Conservation (phyloP, 495 filamentous ascomycete species). For the Stereocaulon alpinum region DNA sequence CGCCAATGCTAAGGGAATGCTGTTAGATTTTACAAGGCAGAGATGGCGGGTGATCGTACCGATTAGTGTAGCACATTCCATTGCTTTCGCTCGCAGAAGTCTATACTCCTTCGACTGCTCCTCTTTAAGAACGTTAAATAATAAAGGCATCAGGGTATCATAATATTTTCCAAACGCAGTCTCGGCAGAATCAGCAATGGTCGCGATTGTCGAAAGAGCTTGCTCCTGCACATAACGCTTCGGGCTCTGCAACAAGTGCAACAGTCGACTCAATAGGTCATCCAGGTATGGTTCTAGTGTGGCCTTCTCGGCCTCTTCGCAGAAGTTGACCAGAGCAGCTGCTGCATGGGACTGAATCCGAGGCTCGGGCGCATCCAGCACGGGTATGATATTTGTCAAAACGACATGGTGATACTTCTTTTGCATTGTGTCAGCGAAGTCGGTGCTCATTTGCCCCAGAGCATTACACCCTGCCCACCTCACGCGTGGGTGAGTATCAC, state of each 20-base stretch:
- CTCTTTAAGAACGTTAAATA: constrained; percentile 78
- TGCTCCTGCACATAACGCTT: constrained; percentile 98
- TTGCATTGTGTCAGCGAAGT: constrained; percentile 98
- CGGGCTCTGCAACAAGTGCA: constrained; percentile 72
- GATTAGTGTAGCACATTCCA: constrained; percentile 98
- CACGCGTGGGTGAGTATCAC: constrained; percentile 85
- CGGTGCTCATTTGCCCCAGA: constrained; percentile 99
- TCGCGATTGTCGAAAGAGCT: constrained; percentile 94
- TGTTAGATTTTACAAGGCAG: not conserved
- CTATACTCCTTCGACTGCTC: constrained; percentile 89
- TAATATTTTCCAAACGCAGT: constrained; percentile 95
- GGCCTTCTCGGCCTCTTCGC: constrained; percentile 91
- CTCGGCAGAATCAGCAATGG: constrained; percentile 96
- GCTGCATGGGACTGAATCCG: constrained; percentile 96
- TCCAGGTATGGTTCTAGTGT: constrained; percentile 92
- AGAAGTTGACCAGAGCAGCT: constrained; percentile 96
- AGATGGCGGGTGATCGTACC: constrained; percentile 9
- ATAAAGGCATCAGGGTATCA: constrained; percentile 82
- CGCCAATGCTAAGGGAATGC: constrained; percentile 51
- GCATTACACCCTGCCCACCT: constrained; percentile 98
- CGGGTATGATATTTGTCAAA: constrained; percentile 82
- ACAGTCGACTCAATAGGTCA: constrained; percentile 68
- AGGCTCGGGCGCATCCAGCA: constrained; percentile 79
- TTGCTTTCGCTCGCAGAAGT: constrained; percentile 88
- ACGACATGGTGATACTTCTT: constrained; percentile 83